phyloP scores from a whole-genome alignment of 2,329 filamentous ascomycete species.

The Taxawa tesnikishii region DNA sequence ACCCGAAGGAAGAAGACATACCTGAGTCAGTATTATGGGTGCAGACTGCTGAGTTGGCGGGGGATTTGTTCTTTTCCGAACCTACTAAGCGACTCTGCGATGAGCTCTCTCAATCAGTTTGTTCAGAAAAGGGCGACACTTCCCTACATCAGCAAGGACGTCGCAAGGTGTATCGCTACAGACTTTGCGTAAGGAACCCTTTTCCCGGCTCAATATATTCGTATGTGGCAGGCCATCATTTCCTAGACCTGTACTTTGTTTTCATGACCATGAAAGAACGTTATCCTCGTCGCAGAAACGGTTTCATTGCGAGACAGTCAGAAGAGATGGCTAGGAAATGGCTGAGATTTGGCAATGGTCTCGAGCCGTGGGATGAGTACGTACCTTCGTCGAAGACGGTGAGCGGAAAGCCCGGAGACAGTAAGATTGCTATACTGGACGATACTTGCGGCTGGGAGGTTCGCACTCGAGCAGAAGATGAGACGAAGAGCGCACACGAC shows the following conservation, averaged over 20 bases:
- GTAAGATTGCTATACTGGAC: slow-evolving; percentile 3
- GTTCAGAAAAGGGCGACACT: no score
- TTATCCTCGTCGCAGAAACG: slow-evolving; percentile 13
- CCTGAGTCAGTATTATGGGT: slow-evolving; percentile 22
- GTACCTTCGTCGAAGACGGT: slow-evolving; percentile 15
- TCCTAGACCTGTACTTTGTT: slow-evolving; percentile 32
- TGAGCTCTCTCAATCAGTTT: neutral
- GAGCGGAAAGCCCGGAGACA: slow-evolving; percentile 6
- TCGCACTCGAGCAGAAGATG: neutral
- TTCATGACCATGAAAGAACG: slow-evolving; percentile 32
- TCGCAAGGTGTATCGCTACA: slow-evolving; percentile 27
- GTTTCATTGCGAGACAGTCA: slow-evolving; percentile 18
- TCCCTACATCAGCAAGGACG: no score
- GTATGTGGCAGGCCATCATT: slow-evolving; percentile 24
- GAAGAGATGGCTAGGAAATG: slow-evolving; percentile 23
- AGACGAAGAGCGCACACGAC: neutral
- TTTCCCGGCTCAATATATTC: slow-evolving; percentile 30
- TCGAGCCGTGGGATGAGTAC: slow-evolving; percentile 20
- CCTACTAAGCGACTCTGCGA: neutral
- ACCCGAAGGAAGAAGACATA: slow-evolving; percentile 21
- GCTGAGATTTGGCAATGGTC: slow-evolving; percentile 25
- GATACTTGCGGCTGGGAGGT: slow-evolving; percentile 7
- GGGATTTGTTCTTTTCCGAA: neutral
- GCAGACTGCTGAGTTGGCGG: neutral
- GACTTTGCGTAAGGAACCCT: slow-evolving; percentile 35